Evolutionary conservation across 2,329 filamentous ascomycete genomes (phyloP).

Genomic region (Aureobasidium mangrovei): DNA sequence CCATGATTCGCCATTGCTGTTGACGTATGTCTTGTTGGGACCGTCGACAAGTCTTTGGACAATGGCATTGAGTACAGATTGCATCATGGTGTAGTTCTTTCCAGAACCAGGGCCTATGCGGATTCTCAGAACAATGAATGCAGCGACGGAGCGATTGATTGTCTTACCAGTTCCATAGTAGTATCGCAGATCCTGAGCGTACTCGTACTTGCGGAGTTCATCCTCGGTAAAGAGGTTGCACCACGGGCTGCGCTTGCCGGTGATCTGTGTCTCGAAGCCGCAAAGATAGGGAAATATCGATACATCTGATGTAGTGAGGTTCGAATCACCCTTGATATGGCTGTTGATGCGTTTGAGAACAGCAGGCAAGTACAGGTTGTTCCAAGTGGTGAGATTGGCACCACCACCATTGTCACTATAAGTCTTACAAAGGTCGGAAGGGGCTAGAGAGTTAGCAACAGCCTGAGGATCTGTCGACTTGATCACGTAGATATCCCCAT

Average conservation of each 20-base stretch:
- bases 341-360: conserved; percentile 47
- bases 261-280: conserved; percentile 60
- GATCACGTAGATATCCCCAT: conserved; percentile 50
- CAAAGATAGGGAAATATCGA: conserved; percentile 57
- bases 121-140: conserved; percentile 19
- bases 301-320: conserved; percentile 45
- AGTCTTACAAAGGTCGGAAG: conserved; percentile 54
- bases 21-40: conserved; percentile 41
- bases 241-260: conserved; percentile 48
- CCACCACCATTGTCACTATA: conserved; percentile 48
- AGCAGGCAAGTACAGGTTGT: conserved; percentile 44
- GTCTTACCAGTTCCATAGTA: conserved; percentile 30
- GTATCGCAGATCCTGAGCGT: conserved; percentile 58
- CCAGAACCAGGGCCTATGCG: conserved; percentile 49
- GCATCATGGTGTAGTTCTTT: conserved; percentile 50
- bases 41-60: conserved; percentile 46
- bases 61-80: conserved; percentile 50
- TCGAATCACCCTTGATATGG: conserved; percentile 41
- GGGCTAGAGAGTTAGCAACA: conserved; percentile 54
- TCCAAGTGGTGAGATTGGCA: conserved; percentile 41
- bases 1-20: conserved; percentile 39
- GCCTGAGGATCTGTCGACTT: conserved; percentile 46
- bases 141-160: conserved; percentile 29
- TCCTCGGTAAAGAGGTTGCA: conserved; percentile 52
- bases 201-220: conserved; percentile 55